Evolutionary conservation across 2,329 filamentous ascomycete genomes (phyloP).

Genomic region (Thielaviopsis musarum): DNA sequence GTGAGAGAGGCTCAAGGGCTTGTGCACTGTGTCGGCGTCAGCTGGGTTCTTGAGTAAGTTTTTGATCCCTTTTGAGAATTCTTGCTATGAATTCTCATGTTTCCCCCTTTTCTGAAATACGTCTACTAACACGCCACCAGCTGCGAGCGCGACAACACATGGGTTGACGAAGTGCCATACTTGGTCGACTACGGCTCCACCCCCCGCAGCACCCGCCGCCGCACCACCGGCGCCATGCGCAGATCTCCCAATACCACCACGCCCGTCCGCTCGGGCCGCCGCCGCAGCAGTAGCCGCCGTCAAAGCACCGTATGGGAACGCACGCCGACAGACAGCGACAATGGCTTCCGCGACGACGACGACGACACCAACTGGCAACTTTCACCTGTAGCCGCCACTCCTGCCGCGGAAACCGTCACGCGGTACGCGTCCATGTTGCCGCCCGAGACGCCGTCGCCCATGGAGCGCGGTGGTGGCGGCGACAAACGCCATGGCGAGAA

Average conservation of each 20-base stretch:
- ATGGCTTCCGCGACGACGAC: conserved; percentile 18
- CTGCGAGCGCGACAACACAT: conserved; percentile 59
- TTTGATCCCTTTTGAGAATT: background rate
- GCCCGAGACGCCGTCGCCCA: conserved; percentile 27
- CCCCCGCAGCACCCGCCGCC: conserved; percentile 56
- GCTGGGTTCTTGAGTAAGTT: conserved; percentile 76
- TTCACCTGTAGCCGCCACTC: conserved; percentile 41
- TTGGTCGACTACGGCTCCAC: conserved; percentile 49
- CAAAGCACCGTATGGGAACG: conserved; percentile 39
- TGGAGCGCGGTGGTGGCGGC: conserved; percentile 19
- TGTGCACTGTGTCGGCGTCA: conserved; percentile 73
- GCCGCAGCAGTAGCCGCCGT: conserved; percentile 30
- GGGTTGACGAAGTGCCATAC: conserved; percentile 59
- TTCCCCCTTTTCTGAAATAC: background rate
- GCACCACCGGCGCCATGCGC: conserved; percentile 58
- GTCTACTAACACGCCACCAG: conserved; percentile 20
- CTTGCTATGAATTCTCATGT: background rate
- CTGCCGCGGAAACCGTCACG: conserved; percentile 36
- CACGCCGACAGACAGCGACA: conserved; percentile 28
- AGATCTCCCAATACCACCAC: conserved; percentile 28
- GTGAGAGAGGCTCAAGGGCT: conserved; percentile 54
- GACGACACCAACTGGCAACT: conserved; percentile 30
- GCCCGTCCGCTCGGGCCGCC: conserved; percentile 32
- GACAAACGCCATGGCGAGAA: conserved; percentile 9
- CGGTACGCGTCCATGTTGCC: conserved; percentile 33